Base-by-base conservation (phyloP, 1,139 yeast genomes). In the Arxiozyma telluris region DNA sequence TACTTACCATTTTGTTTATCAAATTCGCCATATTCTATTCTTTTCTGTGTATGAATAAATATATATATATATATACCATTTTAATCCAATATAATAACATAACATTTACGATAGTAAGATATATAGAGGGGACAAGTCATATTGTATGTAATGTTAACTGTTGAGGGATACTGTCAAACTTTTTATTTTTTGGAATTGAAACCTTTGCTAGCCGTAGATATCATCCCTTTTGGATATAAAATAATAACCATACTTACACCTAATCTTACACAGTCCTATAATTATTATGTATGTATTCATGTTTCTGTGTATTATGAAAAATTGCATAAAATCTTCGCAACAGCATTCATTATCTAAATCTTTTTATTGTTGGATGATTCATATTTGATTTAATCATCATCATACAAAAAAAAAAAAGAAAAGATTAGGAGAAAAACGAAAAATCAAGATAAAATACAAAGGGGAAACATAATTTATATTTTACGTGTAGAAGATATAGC, bases 11-110 rank as follows among this genome's bases (percentile, higher is more conserved):
- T 38, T 49, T 38, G 22, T 46, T 45, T 49, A 43, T 49, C 50
- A 43, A 50, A 52, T 42, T 46, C 44, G 22, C 38, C 23, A 20
- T 53, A 56, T 54, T 54, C 47, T 56, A 51, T 39, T 21, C 49
- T 34, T 46, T 51, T 51, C 27, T 50, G 41, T 41, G 41, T 47
- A 46, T 46, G 50, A 41, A 41, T 52, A 46, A 45, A 23, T 46
- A 46, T 21, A 34, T 46, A 38, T 21, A 34, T 46, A 38, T 34
- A 44, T 44, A 44, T 30, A 21, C 49, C 42, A 46, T 34, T 34
- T 45, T 45, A 30, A 45, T 27, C 22, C 45, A 22, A 43, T 21
- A 46, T 22, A 46, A 46, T 27, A 46, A 18, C 41, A 38, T 46
- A 46, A 34, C 39, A 3, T 15, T 46, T 38, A 46, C 38, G 34